phyloP scores from a whole-genome alignment of 1,284 basidiomycete species.

The Ceratorhiza oryzae-sativae region DNA sequence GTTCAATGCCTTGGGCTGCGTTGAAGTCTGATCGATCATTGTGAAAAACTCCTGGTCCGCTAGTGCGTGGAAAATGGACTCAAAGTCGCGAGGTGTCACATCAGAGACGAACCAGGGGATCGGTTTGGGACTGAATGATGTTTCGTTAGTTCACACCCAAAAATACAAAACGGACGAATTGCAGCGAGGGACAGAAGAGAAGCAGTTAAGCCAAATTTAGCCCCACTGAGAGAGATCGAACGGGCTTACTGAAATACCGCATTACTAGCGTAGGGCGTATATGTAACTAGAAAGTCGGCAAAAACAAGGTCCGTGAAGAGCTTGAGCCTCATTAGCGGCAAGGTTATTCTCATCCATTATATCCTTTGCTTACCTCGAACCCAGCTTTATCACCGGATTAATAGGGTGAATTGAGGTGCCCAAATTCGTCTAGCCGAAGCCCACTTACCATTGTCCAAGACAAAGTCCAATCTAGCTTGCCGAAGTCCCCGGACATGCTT shows the following conservation, averaged over 20 bases:
- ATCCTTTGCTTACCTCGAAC: slow-evolving; percentile 70
- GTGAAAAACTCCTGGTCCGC: slow-evolving; percentile 40
- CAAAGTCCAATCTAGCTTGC: slow-evolving; percentile 78
- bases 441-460: slow-evolving; percentile 85
- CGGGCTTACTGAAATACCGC: slow-evolving; percentile 86
- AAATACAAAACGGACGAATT: no score
- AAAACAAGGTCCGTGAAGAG: slow-evolving; percentile 94
- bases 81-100: slow-evolving; percentile 82
- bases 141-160: no score
- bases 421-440: background rate
- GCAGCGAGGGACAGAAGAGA: no score
- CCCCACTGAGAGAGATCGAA: background rate
- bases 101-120: slow-evolving; percentile 96
- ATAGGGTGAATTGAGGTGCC: background rate
- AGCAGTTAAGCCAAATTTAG: background rate
- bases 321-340: slow-evolving; percentile 51
- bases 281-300: slow-evolving; percentile 91
- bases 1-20: slow-evolving; percentile 45
- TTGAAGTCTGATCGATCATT: slow-evolving; percentile 48
- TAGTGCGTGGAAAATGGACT: slow-evolving; percentile 59
- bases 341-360: background rate
- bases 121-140: slow-evolving; percentile 72
- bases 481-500: slow-evolving; percentile 65
- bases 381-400: slow-evolving; percentile 63
- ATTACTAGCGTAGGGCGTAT: slow-evolving; percentile 79